phyloP scores from a whole-genome alignment of 2,329 filamentous ascomycete genomes.

The Monilinia aucupariae region DNA sequence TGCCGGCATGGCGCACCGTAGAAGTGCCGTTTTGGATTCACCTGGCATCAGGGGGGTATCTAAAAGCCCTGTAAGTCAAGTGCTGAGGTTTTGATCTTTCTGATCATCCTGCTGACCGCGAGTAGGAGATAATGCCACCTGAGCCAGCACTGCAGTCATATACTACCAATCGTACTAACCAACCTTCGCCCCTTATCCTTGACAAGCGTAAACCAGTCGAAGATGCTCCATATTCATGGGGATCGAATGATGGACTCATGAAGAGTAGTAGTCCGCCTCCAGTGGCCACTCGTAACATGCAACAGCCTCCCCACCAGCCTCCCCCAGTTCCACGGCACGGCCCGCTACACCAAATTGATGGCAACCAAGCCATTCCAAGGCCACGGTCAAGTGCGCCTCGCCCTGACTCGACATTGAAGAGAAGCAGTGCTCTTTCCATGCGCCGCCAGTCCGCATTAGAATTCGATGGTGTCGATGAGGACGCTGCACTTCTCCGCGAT shows the following conservation, averaged over 20 bases:
- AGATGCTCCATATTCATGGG: conserved; percentile 33
- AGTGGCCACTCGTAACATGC: conserved; percentile 24
- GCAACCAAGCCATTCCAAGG: conserved; percentile 16
- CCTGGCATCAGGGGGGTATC: conserved; percentile 26
- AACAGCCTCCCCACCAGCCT: conserved; percentile 13
- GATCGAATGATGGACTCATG: conserved; percentile 33
- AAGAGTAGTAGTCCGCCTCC: conserved; percentile 27
- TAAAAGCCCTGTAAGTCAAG: conserved; percentile 30
- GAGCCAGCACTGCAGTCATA: conserved; percentile 24
- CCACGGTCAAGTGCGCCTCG: conserved; percentile 8
- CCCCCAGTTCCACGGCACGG: conserved; percentile 15
- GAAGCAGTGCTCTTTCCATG: conserved; percentile 30
- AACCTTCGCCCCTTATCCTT: conserved; percentile 30
- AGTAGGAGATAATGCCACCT: conserved; percentile 25
- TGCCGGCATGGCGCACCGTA: conserved; percentile 31
- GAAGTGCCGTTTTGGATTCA: conserved; percentile 29
- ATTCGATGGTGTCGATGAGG: conserved; percentile 33
- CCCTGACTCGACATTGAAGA: conserved; percentile 25
- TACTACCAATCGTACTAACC: conserved; percentile 23
- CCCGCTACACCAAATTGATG: conserved; percentile 7
- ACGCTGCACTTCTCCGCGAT: conserved; percentile 33
- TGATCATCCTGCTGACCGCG: conserved; percentile 16
- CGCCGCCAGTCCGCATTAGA: conserved; percentile 31
- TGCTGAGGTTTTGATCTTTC: background rate
- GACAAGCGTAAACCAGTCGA: conserved; percentile 30